Evolutionary conservation across 1,284 basidiomycete genomes (phyloP), one percentile per base, ranked within the genome.

Genomic region (Schizophyllum amplum): DNA sequence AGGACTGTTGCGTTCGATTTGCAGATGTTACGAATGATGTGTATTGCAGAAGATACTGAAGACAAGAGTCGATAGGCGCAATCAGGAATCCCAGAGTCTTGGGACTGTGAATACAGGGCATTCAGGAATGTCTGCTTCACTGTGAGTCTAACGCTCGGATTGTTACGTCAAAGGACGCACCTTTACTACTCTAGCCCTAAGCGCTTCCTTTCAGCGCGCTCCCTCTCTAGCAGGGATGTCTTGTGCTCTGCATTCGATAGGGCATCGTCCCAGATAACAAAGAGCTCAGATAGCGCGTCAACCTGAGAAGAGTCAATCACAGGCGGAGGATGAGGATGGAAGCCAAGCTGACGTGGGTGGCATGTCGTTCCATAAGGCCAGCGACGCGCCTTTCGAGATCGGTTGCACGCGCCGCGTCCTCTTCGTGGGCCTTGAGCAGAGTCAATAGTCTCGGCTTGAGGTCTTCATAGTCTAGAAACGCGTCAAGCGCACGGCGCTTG

Each of bases 181-280:
- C 2, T 33, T 24, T 11, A 50, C 48, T 60, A 67, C 58, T 73
- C 73, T 5, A 77, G 75, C 5, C 87, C 87, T 47, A 87, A 68
- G 33, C 79, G 77, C 57, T 71, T 71, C 53, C 78, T 72, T 64
- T 86, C 85, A 22, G 75, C 74, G 57, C 74, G 77, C 50, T 84
- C 80, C 57, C 77, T 78, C 64, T 89, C 86, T 49, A 87, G 64
- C 47, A 69, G 74, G 24, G 69, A 69, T 11, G 83, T 68, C 56
- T 79, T 79, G 54, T 79, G 76, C 64, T 90, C 88, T 3, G 83
- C 77, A 51, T 80, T 79, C 15, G 76, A 75, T 11, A 91, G 69
- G 0, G 82, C 76, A 56, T 89, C 87, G 61, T 91, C 87, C 88
- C 89, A 92, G 17, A 79, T 81, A 6, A 92, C 84, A 62, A 91